Evolutionary conservation across 768 basidiomycete species (phyloP), one percentile per base, ranked within the genome.

Genomic region (Pleurotus giganteus): DNA sequence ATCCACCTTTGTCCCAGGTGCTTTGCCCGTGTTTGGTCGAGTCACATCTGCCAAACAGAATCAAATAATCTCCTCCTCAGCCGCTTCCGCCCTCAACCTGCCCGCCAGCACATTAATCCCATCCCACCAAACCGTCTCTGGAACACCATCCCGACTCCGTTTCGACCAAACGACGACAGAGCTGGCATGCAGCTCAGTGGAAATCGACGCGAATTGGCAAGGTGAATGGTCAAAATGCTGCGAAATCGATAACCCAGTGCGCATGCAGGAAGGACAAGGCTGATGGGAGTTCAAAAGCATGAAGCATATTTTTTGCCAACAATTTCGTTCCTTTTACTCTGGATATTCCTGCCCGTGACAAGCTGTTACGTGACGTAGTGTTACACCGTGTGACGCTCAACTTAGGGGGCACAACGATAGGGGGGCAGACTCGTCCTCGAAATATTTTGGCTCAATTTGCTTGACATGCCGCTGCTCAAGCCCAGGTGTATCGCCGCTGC

Each of bases 261-360:
- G 49, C 34, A 19, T n/a, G 49, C 24, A 17, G 9, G 27, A 36
- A 11, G 26, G 34, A 13, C 34, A 17, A 36, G 31, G 49, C 34
- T 51, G 32, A 51, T 51, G 49, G 49, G 26, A 51, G 49, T 51
- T 51, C 15, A 34, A 51, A 51, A 51, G 49, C 49, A 51, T 21
- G 46, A 47, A 47, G 27, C 27, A 23, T 21, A 47, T 32, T 27
- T 47, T 47, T 47, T 47, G 23, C 46, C 12, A 27, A 27, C 21
- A 31, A 47, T 31, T 47, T 47, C 26, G 24, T 28, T 15, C 46
- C 27, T n/a, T 47, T 47, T 31, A 13, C 17, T 17, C 28, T 47
- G 23, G 46, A 6, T 13, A 32, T 32, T 32, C 13, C 13, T 13
- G 7, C 13, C 7, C 31, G 31, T 32, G 31, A 32, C 31, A 32